Base-by-base conservation (phyloP, 345 rosid species). In the Eucalyptus regnans region DNA sequence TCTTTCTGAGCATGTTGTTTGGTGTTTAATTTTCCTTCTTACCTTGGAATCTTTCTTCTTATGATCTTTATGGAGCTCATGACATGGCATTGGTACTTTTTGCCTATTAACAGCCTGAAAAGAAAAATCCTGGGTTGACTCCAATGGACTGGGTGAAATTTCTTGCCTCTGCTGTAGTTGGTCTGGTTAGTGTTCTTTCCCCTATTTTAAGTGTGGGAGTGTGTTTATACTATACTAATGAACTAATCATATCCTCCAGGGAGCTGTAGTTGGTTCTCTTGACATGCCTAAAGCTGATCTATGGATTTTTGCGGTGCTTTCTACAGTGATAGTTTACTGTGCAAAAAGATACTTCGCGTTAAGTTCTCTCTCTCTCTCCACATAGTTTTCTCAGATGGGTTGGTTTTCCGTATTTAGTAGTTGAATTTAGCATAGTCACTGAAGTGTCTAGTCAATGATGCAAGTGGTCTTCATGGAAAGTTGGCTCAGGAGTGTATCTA, bases 131-230 rank as follows among this genome's bases (percentile, higher is more conserved):
- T 43, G 98, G 99, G 87, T 92, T 98, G 91, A 98, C 99, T 88
- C 99, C 99, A 76, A 90, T 96, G 97, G 99, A 98, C 91, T 98
- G 99, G 99, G 98, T 97, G 94, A 98, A 94, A 93, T 98, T 98
- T 90, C 89, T 98, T 52, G 94, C 86, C 90, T 95, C 99, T 90
- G 98, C 99, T 41, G 91, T 95, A 37, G 96, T 96, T 91, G 99
- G 99, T 86, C 92, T 98, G 98, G 99, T 98, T 86, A 91, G 99
- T 88, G 90, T 91, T 62, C 43, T 76, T 9, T 20, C 8, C 83
- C 46, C 46, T 10, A 62, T 37, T 71, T 71, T 76, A 43, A 76
- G 27, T 37, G 48, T 37, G 83, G 83, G 27, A 68, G 20, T 76
- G 48, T 20, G 44, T 66, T 79, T 31, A 50, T 62, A 54, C 50